Evolutionary conservation across 1,284 basidiomycete species (phyloP).

Genomic region (Malassezia dermatis): DNA sequence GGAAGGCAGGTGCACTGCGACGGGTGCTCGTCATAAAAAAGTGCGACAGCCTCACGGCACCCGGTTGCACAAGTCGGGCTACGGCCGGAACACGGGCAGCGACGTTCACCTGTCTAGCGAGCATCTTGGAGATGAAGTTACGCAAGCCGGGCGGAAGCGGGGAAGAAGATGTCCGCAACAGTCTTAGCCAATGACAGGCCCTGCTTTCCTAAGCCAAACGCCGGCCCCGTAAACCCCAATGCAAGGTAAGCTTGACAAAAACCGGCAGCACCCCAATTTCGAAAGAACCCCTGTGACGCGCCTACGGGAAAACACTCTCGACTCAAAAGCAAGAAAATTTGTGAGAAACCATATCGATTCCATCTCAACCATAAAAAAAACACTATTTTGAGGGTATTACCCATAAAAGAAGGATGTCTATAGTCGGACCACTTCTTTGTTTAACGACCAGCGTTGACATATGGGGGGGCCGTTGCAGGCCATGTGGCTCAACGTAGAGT

Average conservation of each 20-base stretch:
- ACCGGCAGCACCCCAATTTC: background rate
- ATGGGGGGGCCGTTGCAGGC: background rate
- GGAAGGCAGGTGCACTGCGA: background rate
- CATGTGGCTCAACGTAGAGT: background rate
- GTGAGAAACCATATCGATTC: background rate
- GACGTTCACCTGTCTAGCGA: conserved; percentile 5
- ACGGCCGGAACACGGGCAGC: conserved; percentile 2
- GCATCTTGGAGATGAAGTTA: background rate
- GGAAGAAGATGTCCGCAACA: background rate
- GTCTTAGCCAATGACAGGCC: background rate
- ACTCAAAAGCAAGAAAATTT: too few relatives aligned
- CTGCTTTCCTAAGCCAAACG: background rate
- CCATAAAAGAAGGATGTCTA: background rate
- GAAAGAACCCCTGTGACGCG: too few relatives aligned
- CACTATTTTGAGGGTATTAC: background rate
- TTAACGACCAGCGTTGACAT: background rate
- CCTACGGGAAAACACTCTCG: too few relatives aligned
- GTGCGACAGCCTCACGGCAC: background rate
- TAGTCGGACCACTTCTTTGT: background rate
- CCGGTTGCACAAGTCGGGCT: background rate
- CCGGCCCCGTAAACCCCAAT: background rate
- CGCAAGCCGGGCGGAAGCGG: background rate
- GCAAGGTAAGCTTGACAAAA: background rate
- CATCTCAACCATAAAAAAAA: background rate
- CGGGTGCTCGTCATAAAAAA: background rate